Conservation (phyloP, 192 early-diverging fungal species). For the Coemansia sp. region DNA sequence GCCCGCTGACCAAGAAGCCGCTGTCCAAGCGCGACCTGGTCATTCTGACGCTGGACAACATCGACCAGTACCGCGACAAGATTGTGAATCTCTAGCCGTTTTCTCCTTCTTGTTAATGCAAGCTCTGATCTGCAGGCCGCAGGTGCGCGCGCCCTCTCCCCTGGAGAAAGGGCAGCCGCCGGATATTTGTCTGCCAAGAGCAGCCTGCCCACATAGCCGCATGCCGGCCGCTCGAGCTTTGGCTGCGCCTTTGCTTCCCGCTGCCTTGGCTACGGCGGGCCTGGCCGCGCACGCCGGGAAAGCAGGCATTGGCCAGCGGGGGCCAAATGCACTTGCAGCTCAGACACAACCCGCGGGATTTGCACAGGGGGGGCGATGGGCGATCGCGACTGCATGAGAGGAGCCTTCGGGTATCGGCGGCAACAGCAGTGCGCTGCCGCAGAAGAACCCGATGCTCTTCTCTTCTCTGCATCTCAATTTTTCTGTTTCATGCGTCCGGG, state of each 20-base stretch:
- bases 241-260: no score
- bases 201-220: not conserved
- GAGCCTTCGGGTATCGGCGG: slow-evolving; percentile 2
- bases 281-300: no score
- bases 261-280: no score
- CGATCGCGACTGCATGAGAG: slow-evolving; percentile 10
- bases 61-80: slow-evolving; percentile 71
- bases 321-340: slow-evolving; percentile 3
- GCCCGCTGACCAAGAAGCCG: slow-evolving; percentile 92
- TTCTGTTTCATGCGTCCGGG: slow-evolving; percentile 10
- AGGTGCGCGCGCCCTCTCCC: not conserved
- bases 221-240: no score
- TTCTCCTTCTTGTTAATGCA: not conserved
- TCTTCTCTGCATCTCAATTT: not conserved
- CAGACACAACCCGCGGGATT: slow-evolving; percentile 5
- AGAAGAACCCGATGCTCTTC: not conserved
- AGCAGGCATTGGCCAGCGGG: no score
- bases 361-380: slow-evolving; percentile 9
- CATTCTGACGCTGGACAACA: slow-evolving; percentile 74
- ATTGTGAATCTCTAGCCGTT: slow-evolving; percentile 60
- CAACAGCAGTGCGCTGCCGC: not conserved
- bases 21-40: slow-evolving; percentile 88
- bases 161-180: no score
- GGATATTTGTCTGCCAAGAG: not conserved
- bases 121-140: not conserved